Base-by-base conservation (phyloP, 2,329 filamentous ascomycete genomes). In the Colletotrichum scovillei region DNA sequence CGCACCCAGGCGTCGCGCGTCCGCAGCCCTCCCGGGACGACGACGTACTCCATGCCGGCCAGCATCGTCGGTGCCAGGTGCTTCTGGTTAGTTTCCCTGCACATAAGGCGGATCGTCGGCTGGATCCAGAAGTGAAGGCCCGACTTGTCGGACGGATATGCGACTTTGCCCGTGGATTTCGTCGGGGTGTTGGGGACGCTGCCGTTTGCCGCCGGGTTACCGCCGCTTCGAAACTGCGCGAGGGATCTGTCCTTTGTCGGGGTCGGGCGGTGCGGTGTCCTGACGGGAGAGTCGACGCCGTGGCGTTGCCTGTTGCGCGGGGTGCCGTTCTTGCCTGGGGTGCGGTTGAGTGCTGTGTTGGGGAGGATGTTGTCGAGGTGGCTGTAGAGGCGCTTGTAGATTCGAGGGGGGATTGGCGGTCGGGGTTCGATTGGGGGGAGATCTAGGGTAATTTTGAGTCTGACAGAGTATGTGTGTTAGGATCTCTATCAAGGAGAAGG, bases 321-420 rank as follows among this genome's bases (percentile, higher is more conserved):
- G 19, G 80, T 81, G 19, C 74, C 77, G 22, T 79, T 77, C 12
- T 80, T 78, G 19, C 81, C 81, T 32, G 80, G 78, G n/a, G 80
- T 82, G 69, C 84, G 79, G 19, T 75, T 74, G 16, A 78, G 77
- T 6, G 81, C 76, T 19, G 85, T 76, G 35, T 82, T 82, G 16
- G 89, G 88, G 5, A 98, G 86, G 53, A 92, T 92, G 68, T 90
- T 91, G 77, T 96, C 92, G 73, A 98, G 90, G 80, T 96, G 95
- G 38, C 86, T 86, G 81, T 95, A 97, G 49, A 98, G 87, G 72
- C 94, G 94, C 78, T 93, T 94, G 86, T 98, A 98, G 65, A 95
- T 88, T 68, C 91, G 89, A 1, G 94, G 95, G 59, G 92, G 92
- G 66, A 95, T 93, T 4, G 95, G 95, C 2, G 95, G 94, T 5